Conservation (phyloP, 2,329 filamentous ascomycete genomes). For the Cladosporium sp. region DNA sequence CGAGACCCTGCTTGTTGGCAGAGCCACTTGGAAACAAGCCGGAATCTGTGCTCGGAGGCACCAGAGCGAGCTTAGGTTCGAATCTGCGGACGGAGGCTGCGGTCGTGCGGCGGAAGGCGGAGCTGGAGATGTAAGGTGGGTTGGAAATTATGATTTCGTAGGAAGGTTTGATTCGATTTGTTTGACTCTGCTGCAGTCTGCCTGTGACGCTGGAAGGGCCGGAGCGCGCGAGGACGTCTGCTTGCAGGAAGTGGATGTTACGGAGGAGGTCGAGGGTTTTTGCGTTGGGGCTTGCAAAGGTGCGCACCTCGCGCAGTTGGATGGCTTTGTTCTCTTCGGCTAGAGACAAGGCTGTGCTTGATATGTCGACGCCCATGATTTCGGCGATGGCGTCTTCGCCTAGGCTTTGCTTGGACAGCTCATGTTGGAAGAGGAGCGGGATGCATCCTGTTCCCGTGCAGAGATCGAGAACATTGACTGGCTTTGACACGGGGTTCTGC, state of each 20-base stretch:
- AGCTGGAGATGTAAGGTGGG: conserved; percentile 78
- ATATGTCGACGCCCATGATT: conserved; percentile 70
- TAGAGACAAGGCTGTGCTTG: conserved; percentile 56
- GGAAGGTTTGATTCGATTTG: neutral
- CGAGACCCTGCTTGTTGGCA: conserved; percentile 22
- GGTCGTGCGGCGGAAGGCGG: conserved; percentile 57
- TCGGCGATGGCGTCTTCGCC: conserved; percentile 31
- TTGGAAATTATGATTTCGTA: conserved; percentile 71
- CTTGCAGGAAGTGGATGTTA: conserved; percentile 28
- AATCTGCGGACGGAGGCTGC: conserved; percentile 69
- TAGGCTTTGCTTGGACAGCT: conserved; percentile 40
- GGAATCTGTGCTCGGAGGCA: conserved; percentile 44
- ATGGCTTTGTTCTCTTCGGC: conserved; percentile 60
- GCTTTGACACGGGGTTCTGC: conserved; percentile 14
- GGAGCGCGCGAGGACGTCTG: conserved; percentile 24
- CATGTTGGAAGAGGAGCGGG: conserved; percentile 64
- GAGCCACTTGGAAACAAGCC: conserved; percentile 4
- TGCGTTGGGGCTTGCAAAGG: neutral
- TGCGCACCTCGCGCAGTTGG: conserved; percentile 14
- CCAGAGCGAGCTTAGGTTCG: conserved; percentile 75
- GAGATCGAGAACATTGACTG: conserved; percentile 67
- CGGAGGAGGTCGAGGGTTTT: conserved; percentile 11
- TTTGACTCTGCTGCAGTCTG: neutral
- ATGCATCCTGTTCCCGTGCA: conserved; percentile 93
- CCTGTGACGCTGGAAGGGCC: neutral